These are phyloP conservation scores for Piper longum DNA, from an alignment of 164 flowering plant species.

Conservation along the genomic window DNA sequence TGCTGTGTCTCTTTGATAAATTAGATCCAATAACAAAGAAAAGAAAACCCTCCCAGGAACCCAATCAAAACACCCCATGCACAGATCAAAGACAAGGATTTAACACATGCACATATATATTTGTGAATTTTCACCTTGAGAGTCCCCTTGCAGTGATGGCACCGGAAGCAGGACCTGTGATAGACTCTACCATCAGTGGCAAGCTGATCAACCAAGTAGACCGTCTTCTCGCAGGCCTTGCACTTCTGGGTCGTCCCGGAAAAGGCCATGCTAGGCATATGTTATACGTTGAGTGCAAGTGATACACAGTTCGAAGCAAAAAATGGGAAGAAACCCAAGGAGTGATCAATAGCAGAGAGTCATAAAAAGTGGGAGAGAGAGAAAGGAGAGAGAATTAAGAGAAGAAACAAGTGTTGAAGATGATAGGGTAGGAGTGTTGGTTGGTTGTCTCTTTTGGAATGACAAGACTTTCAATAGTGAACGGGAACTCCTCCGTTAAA, in stretches of 20 bases:
- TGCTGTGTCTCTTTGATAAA: no score
- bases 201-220: constrained; percentile 62
- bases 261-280: constrained; percentile 24
- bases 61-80: neutral
- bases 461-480: no score
- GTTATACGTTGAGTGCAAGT: neutral
- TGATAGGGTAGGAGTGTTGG: neutral
- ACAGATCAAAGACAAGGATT: no score
- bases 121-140: constrained; percentile 33
- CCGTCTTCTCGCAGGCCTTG: constrained; percentile 78
- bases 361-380: neutral
- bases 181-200: constrained; percentile 58
- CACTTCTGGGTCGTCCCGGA: constrained; percentile 77
- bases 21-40: no score
- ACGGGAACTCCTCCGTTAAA: no score
- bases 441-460: no score
- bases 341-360: neutral
- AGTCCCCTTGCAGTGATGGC: constrained; percentile 84
- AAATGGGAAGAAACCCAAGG: no score
- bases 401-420: neutral
- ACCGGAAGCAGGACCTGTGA: constrained; percentile 75
- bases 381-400: neutral
- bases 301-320: neutral
- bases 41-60: no score
- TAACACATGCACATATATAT: neutral